Conservation (phyloP, 345 rosid genomes). For the Gossypium rotundifolium region DNA sequence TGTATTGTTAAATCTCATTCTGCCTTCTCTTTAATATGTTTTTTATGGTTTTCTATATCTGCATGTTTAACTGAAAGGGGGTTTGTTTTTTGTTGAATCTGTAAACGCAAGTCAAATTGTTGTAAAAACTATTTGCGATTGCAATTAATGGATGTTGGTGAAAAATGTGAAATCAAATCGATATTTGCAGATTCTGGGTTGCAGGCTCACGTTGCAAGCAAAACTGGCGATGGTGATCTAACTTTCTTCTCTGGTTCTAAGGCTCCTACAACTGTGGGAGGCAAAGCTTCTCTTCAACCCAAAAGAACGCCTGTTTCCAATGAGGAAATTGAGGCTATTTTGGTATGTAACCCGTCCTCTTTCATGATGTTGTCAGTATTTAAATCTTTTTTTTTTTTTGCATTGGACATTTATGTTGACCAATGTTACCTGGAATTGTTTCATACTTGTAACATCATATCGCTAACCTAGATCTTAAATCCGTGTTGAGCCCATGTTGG, state of each 20-base stretch:
- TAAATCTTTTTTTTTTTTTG: not conserved
- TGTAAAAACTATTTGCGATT: not conserved
- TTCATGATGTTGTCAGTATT: not conserved
- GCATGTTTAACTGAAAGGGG: not conserved
- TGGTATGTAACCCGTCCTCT: constrained; percentile 39
- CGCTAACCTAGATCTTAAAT: not conserved
- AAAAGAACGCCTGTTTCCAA: constrained; percentile 67
- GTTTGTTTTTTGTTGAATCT: not conserved
- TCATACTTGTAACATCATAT: not conserved
- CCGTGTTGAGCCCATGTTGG: not conserved
- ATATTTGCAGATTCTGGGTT: constrained; percentile 23
- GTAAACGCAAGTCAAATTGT: not conserved
- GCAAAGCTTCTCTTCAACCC: constrained; percentile 88
- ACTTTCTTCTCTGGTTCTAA: constrained; percentile 52
- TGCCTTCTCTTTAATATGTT: not conserved
- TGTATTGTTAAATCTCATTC: not conserved
- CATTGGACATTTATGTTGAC: not conserved
- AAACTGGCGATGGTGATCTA: constrained; percentile 36
- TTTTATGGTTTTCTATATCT: not conserved
- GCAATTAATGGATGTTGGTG: not conserved
- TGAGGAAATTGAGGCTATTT: constrained; percentile 81
- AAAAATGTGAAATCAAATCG: not conserved
- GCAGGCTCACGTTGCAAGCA: constrained; percentile 28
- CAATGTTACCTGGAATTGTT: not conserved
- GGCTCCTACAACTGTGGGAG: constrained; percentile 40